Evolutionary conservation across 352 stramenopile genomes (phyloP), one percentile per base, ranked within the genome.

Genomic region (Hyaloperonospora brassicae): DNA sequence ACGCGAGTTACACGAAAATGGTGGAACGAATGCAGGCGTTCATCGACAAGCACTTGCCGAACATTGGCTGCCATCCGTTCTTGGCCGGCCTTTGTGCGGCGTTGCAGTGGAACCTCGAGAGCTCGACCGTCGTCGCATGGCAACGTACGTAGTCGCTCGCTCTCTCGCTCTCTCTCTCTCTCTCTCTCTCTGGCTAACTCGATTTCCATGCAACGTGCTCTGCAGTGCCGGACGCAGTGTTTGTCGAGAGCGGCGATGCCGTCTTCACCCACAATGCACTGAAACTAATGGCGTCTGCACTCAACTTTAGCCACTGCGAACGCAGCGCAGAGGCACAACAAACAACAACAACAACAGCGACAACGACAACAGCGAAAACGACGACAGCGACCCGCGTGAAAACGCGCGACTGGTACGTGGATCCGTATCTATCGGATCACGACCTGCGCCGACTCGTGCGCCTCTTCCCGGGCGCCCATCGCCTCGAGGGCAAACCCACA

Each of bases 391-490:
- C n/a, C n/a, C 49, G 45, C 7, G 51, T 79, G 11, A 76, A 70
- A 40, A 68, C 62, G 39, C 73, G 74, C n/a, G 41, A 73, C 11
- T 90, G 80, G 80, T 61, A 73, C 57, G 52, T 87, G 10, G 78
- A 90, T 41, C 73, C 78, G 31, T 90, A 87, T 63, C 70, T 90
- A 48, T 90, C 80, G 21, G 78, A 90, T 40, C 46, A 74, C 25
- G 74, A 82, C 25, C 73, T 90, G 22, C 72, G 68, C 17, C 60
- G 82, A 30, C 34, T 88, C 1, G 66, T 86, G 42, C 68, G 71
- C 24, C 55, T 69, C 21, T 66, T 90, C 7, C 73, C 75, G 0
- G 6, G 64, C 30, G 13, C 59, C 0, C 61, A 61, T 8, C 68
- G 59, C 8, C 70, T 90, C 0, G 62, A 86, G 27, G 80, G 65